A percentile compares a stretch with the other conserved stretches of the same genome.
phyloP scores from a whole-genome alignment of 305 asterid genomes.

The Striga hermonthica region DNA sequence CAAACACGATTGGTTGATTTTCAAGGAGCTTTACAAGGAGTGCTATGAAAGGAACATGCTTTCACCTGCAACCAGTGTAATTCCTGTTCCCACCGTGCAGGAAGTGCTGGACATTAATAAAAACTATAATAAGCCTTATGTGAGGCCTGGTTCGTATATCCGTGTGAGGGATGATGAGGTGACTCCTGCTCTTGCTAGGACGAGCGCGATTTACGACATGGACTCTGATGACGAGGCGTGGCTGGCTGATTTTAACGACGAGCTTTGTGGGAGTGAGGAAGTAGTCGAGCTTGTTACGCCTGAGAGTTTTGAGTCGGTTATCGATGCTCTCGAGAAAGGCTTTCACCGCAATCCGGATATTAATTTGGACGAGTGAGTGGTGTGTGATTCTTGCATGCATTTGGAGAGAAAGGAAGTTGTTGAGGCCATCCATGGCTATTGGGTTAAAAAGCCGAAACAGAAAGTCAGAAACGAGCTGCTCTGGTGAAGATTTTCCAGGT shows the following conservation, averaged over 20 bases:
- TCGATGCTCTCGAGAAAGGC: slow-evolving; percentile 77
- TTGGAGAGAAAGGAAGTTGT: slow-evolving; percentile 54
- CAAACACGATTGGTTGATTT: slow-evolving; percentile 73
- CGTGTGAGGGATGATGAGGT: slow-evolving; percentile 64
- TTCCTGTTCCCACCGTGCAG: slow-evolving; percentile 78
- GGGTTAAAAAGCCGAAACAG: slow-evolving; percentile 73
- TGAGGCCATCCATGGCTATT: slow-evolving; percentile 59
- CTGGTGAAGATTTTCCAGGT: slow-evolving; percentile 85
- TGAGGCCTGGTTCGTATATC: slow-evolving; percentile 70
- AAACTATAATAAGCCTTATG: slow-evolving; percentile 35
- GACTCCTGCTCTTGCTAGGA: slow-evolving; percentile 60
- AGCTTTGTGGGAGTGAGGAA: slow-evolving; percentile 29
- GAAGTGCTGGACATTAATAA: slow-evolving; percentile 45
- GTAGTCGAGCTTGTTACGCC: slow-evolving; percentile 32
- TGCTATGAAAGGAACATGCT: slow-evolving; percentile 63
- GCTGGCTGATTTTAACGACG: slow-evolving; percentile 53
- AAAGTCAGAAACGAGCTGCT: slow-evolving; percentile 57
- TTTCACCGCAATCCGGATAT: slow-evolving; percentile 56
- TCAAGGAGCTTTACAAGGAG: slow-evolving; percentile 79
- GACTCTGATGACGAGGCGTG: slow-evolving; percentile 86
- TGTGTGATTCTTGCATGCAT: no score
- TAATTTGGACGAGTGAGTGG: slow-evolving; percentile 43
- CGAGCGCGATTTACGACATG: slow-evolving; percentile 69
- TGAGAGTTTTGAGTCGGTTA: slow-evolving; percentile 66
- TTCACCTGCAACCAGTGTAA: slow-evolving; percentile 40